A percentile compares a stretch with the other conserved stretches of the same genome.
Evolutionary conservation across 257 asterid genomes (phyloP).

Genomic region (Solanum verrucosum): DNA sequence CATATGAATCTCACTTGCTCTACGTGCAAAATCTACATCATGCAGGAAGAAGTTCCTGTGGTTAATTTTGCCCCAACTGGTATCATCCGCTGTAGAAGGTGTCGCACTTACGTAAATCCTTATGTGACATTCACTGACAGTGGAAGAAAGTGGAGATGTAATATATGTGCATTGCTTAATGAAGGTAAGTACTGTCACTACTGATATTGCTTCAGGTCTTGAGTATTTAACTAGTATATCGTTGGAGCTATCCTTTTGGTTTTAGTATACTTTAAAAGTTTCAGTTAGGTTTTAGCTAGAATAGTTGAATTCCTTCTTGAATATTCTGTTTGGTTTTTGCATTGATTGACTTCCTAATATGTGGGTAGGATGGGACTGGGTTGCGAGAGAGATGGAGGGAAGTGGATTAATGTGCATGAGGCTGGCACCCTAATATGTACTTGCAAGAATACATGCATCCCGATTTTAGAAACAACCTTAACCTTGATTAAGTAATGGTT

Average conservation of each 20-base stretch:
- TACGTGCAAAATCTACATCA: slow-evolving; percentile 4
- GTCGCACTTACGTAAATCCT: slow-evolving; percentile 82
- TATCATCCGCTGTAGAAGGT: slow-evolving; percentile 71
- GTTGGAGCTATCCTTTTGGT: neutral
- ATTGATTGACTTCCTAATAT: neutral
- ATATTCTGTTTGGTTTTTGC: neutral
- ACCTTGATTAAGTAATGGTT: neutral
- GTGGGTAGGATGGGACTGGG: neutral
- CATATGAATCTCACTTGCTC: neutral
- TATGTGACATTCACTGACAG: slow-evolving; percentile 60
- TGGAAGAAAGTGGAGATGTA: slow-evolving; percentile 89
- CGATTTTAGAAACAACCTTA: neutral
- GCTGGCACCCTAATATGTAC: neutral
- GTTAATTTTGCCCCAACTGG: slow-evolving; percentile 64
- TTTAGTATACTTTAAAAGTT: neutral
- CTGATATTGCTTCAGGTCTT: neutral
- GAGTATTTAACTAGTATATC: neutral
- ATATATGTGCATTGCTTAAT: slow-evolving; percentile 65
- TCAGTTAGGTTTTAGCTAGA: neutral
- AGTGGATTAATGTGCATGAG: neutral
- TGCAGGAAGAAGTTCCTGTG: slow-evolving; percentile 79
- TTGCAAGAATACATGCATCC: neutral
- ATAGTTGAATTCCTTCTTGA: neutral
- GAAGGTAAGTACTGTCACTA: slow-evolving; percentile 39
- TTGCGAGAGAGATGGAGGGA: neutral